These are phyloP conservation scores for Oropetium thomaeum DNA, from an alignment of 176 grass and related monocot genomes.

Conservation along the genomic window DNA sequence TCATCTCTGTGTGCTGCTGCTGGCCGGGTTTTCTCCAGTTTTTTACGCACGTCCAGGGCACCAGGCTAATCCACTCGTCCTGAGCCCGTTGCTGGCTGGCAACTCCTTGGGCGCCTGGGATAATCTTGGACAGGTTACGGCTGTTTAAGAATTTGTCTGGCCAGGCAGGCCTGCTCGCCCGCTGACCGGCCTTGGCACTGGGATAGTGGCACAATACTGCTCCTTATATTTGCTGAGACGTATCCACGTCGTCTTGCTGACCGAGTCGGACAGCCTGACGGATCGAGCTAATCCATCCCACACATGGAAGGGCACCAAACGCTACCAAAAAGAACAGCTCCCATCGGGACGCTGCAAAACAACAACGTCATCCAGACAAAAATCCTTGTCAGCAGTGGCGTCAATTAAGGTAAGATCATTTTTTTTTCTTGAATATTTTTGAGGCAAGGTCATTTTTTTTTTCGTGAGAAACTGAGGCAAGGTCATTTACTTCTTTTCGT, in stretches of 20 bases:
- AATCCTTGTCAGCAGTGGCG: not conserved
- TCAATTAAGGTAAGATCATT: too few relatives aligned
- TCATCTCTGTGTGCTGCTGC: slow-evolving; percentile 6
- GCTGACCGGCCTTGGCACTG: not conserved
- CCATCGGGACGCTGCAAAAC: not conserved
- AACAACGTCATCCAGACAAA: not conserved
- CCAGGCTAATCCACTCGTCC: too few relatives aligned
- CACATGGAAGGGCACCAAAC: not conserved
- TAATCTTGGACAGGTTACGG: not conserved
- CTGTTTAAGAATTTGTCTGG: not conserved
- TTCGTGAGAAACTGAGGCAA: not conserved
- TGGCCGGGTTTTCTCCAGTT: not conserved
- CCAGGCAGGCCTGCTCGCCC: not conserved
- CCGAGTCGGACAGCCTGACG: not conserved
- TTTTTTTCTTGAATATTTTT: too few relatives aligned
- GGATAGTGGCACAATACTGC: too few relatives aligned
- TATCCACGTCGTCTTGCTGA: not conserved
- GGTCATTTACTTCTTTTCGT: not conserved
- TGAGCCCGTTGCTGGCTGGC: not conserved
- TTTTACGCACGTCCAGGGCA: too few relatives aligned
- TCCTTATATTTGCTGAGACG: too few relatives aligned
- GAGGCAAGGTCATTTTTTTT: not conserved
- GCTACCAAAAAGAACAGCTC: too few relatives aligned
- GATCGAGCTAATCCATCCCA: too few relatives aligned
- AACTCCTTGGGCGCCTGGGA: not conserved